Evolutionary conservation across 495 filamentous ascomycete species (phyloP).

Genomic region (Xeromyces bisporus): DNA sequence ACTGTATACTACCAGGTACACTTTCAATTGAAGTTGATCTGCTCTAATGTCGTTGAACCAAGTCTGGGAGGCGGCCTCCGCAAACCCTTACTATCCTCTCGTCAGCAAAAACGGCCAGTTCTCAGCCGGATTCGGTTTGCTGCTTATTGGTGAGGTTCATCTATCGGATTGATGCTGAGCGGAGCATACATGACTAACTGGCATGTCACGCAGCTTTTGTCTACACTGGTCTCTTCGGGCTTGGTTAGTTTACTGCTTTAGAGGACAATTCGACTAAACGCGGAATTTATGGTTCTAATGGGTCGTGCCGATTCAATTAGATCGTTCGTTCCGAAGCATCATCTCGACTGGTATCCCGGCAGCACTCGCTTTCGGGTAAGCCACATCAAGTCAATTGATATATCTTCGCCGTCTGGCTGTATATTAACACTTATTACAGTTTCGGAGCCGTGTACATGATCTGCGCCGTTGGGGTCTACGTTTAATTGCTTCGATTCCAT

Average conservation of each 20-base stretch:
- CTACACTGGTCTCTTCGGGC: constrained; percentile 55
- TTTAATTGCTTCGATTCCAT: constrained; percentile 44
- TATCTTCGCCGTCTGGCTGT: constrained; percentile 4
- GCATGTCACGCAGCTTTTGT: constrained; percentile 29
- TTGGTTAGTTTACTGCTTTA: constrained; percentile 57
- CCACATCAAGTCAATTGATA: constrained; percentile 3
- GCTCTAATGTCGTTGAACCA: constrained; percentile 55
- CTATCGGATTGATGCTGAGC: background rate
- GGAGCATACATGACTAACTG: constrained; percentile 9
- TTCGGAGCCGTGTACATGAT: constrained; percentile 97
- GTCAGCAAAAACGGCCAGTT: constrained; percentile 76
- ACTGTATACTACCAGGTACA: too few relatives aligned
- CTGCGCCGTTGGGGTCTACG: constrained; percentile 96
- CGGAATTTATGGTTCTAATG: constrained; percentile 5
- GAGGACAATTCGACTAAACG: too few relatives aligned
- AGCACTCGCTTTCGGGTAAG: constrained; percentile 77
- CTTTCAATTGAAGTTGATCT: too few relatives aligned
- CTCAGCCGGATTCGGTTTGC: constrained; percentile 59
- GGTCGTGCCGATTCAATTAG: constrained; percentile 24
- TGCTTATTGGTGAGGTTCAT: constrained; percentile 41
- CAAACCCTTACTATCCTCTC: constrained; percentile 64
- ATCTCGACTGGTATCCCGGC: constrained; percentile 72
- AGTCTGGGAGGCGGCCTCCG: constrained; percentile 75
- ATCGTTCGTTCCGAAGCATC: constrained; percentile 68
- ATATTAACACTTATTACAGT: constrained; percentile 28